Evolutionary conservation across 2,329 filamentous ascomycete species (phyloP), one percentile per base, ranked within the genome.

Genomic region (Simplicillium aogashimaense): DNA sequence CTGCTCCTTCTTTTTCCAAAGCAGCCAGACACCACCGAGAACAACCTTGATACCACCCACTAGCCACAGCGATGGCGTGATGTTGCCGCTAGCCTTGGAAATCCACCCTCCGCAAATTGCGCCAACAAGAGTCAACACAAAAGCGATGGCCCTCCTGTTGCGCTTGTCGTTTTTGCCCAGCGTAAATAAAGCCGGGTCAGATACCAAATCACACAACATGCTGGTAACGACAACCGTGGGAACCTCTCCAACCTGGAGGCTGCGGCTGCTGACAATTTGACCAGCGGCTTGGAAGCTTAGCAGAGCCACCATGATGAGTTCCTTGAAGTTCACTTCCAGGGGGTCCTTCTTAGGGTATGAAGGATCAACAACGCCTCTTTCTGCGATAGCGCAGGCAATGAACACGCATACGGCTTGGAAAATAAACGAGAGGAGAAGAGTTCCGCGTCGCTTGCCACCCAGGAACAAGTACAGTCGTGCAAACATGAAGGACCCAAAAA

Each of bases 151-250:
- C 8, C 72, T 54, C 8, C 72, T 57, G 53, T 75, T 69, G 30
- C 72, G 56, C 54, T 73, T 70, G 13, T 62, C 57, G 45, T 76
- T 76, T 11, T 65, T 58, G 35, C 45, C 47, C 14, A 50, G 43
- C 2, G 63, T 58, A n/a, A 72, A 59, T 11, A 74, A 53, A 30
- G 64, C 56, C 3, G 65, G 65, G 49, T 76, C 72, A 14, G 65
- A 68, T 49, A 71, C 62, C 17, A 76, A 48, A 48, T 75, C 72
- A 50, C 66, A 72, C 49, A 74, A 72, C 31, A 72, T 56, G 41
- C 65, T 70, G n/a, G 72, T 76, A 31, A 75, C 51, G 9, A 76
- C 72, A 36, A 68, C 71, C 1, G 72, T 70, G 1, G 72, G 72
- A 35, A 76, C 56, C 52, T 75, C 72, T 41, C 68, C 69, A 48